A percentile compares a stretch with the other conserved stretches of the same genome.
These are phyloP conservation scores for Stemphylium vesicarium DNA, from an alignment of 2,329 filamentous ascomycete genomes.

Conservation along the genomic window DNA sequence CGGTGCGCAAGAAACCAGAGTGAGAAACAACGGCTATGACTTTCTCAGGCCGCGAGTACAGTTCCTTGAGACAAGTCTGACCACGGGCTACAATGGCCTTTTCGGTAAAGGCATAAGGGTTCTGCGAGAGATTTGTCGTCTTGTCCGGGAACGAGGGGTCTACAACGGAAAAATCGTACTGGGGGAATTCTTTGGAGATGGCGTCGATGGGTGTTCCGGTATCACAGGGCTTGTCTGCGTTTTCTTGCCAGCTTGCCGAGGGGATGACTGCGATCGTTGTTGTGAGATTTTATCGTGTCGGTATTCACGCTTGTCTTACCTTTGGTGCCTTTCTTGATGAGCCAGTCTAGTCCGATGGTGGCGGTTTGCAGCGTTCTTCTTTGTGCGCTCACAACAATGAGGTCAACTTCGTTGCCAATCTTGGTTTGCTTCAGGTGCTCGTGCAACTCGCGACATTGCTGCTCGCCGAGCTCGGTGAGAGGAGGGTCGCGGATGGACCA, in stretches of 20 bases:
- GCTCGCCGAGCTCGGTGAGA: constrained; percentile 50
- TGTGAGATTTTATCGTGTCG: not conserved
- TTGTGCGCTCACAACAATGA: constrained; percentile 70
- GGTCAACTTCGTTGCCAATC: constrained; percentile 55
- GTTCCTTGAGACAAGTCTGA: constrained; percentile 56
- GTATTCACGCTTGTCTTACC: constrained; percentile 3
- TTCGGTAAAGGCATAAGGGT: constrained; percentile 61
- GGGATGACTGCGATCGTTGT: constrained; percentile 52
- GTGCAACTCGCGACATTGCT: constrained; percentile 51
- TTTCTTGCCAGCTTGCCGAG: constrained; percentile 69
- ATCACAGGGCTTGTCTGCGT: constrained; percentile 63
- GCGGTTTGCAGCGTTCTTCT: constrained; percentile 70
- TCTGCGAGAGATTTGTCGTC: constrained; percentile 49
- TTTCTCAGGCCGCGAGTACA: constrained; percentile 64
- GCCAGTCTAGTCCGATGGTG: constrained; percentile 62
- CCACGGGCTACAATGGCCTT: constrained; percentile 63
- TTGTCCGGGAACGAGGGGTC: constrained; percentile 70
- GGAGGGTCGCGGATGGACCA: constrained; percentile 52
- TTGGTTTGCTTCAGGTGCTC: constrained; percentile 45
- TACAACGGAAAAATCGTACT: constrained; percentile 62
- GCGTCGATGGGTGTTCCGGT: constrained; percentile 59
- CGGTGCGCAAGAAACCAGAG: constrained; percentile 67
- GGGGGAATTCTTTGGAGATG: constrained; percentile 59
- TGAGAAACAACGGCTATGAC: constrained; percentile 70
- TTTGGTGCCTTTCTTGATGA: constrained; percentile 58